Base-by-base conservation (phyloP, 257 asterid species). In the Petunia secreta region DNA sequence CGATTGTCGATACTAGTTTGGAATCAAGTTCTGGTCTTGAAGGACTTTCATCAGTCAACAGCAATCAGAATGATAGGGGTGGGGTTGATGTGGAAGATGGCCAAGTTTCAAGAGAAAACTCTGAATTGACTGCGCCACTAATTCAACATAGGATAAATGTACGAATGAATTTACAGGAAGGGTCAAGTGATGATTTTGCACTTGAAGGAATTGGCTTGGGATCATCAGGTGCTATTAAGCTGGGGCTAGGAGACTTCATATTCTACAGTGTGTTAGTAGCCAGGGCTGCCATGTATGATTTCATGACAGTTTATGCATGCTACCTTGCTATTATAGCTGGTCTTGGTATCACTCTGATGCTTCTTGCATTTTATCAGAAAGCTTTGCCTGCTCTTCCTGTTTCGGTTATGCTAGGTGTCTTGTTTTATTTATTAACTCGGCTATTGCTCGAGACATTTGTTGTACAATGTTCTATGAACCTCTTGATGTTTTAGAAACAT, bases 351-450 rank as follows among this genome's bases (percentile, higher is more conserved):
- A 92, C 98, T 75, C 87, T 96, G 79, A 74, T 91, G 85, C 96
- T 96, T 68, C 97, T 96, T 13, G 98, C 99, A 9, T 78, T 90
- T 54, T 94, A 90, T 87, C 91, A 92, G 79, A 94, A 94, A 89
- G 98, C 98, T 82, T 90, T 96, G 86, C 99, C 99, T 5, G 99
- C 99, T 36, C 98, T 94, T 50, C 98, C 99, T 0, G 90, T 96
- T 69, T 96, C 99, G 7, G 54, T 94, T 79, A 8, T 92, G 85
- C 87, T 96, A 81, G 99, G 98, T 57, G 99, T 96, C 84, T 75
- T 92, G 39, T 91, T 96, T 85, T 94, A 94, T 84, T 82, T 94
- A 75, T 88, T 96, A 85, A 88, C 99, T 10, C 89, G 99, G 81
- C 78, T 96, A 48, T 89, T 94, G 48, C 98, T 96, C 73, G 98